phyloP scores from a whole-genome alignment of 441 rosid genomes.

The Daphne laureola region DNA sequence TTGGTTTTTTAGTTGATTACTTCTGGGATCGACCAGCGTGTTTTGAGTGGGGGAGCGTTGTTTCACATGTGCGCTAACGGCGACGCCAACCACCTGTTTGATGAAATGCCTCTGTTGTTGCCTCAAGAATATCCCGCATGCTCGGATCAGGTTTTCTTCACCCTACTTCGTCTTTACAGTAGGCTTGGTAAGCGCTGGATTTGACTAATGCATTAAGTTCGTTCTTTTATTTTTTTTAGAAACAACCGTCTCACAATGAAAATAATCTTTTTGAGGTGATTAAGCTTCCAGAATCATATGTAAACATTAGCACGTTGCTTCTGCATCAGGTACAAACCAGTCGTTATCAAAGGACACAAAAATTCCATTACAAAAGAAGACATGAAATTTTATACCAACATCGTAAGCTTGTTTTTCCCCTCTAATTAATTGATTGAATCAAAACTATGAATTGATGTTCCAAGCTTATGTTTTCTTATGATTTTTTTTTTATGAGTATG shows the following conservation, averaged over 20 bases:
- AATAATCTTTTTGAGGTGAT: not conserved
- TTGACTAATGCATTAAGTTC: too few species aligned
- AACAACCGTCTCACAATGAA: too few species aligned
- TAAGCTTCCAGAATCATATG: too few species aligned
- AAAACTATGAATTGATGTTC: too few species aligned
- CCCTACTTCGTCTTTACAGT: too few species aligned
- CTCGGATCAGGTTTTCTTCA: conserved; percentile 63
- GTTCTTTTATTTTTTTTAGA: too few species aligned
- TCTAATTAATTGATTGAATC: not conserved
- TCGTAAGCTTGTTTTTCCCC: conserved; percentile 30
- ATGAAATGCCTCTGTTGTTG: conserved; percentile 72
- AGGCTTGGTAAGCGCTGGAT: too few species aligned
- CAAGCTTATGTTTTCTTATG: too few species aligned
- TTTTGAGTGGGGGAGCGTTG: conserved; percentile 53
- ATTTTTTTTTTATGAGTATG: too few species aligned
- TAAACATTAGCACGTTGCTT: conserved; percentile 9
- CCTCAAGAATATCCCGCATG: conserved; percentile 47
- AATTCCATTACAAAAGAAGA: conserved; percentile 70
- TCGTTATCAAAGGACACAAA: conserved; percentile 86
- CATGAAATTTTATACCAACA: conserved; percentile 40
- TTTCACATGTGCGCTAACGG: conserved; percentile 90
- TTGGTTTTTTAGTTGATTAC: not conserved
- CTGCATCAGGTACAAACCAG: conserved; percentile 66
- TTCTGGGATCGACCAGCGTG: not conserved
- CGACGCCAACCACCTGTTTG: conserved; percentile 90